A percentile compares a stretch with the other conserved stretches of the same genome.
These are phyloP conservation scores for Nemania serpens DNA, from an alignment of 2,329 filamentous ascomycete species.

Conservation along the genomic window DNA sequence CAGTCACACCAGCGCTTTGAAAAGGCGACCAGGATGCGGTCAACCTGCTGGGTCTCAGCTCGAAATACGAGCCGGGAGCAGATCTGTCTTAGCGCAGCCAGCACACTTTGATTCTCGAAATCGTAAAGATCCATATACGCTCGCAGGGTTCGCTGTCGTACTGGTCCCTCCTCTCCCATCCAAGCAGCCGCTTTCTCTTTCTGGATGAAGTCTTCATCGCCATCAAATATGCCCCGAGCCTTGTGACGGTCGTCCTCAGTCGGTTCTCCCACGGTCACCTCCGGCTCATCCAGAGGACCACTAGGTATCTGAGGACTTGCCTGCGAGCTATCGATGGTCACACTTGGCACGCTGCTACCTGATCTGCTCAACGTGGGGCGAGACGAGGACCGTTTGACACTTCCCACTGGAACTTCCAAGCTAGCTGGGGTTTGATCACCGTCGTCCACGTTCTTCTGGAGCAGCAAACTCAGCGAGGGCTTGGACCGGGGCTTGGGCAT, in stretches of 20 bases:
- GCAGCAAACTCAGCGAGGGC: conserved; percentile 27
- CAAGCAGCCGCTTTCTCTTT: conserved; percentile 83
- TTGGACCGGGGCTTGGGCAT: conserved; percentile 16
- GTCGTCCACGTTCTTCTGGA: conserved; percentile 31
- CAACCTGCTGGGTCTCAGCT: conserved; percentile 95
- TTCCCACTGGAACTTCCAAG: conserved; percentile 46
- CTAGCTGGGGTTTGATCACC: conserved; percentile 27
- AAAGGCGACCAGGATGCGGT: conserved; percentile 89
- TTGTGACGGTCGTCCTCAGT: conserved; percentile 74
- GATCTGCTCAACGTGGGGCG: conserved; percentile 52
- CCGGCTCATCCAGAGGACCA: conserved; percentile 61
- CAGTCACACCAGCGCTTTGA: conserved; percentile 91
- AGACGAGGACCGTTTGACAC: conserved; percentile 44
- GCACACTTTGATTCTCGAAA: conserved; percentile 79
- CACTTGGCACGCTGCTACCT: conserved; percentile 36
- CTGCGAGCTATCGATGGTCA: conserved; percentile 29
- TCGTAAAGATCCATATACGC: conserved; percentile 95
- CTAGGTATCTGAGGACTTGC: conserved; percentile 54
- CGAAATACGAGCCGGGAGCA: conserved; percentile 82
- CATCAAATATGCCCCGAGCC: conserved; percentile 82
- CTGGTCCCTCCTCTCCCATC: conserved; percentile 76
- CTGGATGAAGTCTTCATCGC: conserved; percentile 78
- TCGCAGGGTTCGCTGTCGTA: conserved; percentile 61
- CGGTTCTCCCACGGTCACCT: conserved; percentile 61
- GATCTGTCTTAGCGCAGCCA: conserved; percentile 76